A percentile compares a stretch with the other conserved stretches of the same genome.
Conservation (phyloP, 2,329 filamentous ascomycete species). For the Trichoderma gracile region DNA sequence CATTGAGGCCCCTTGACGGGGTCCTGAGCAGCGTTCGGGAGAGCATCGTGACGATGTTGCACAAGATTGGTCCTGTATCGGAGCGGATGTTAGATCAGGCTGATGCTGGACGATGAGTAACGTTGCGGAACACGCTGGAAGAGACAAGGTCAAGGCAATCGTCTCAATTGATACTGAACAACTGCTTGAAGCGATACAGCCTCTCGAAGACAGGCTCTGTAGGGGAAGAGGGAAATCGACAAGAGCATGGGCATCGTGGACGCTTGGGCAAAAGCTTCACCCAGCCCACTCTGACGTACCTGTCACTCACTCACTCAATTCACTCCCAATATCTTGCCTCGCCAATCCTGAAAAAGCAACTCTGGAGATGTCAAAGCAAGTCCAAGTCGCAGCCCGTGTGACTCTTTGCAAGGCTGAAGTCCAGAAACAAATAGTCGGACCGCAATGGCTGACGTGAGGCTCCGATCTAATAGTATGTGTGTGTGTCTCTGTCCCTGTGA, state of each 20-base stretch:
- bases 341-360: background rate
- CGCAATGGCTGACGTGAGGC: conserved; percentile 24
- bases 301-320: conserved; percentile 1
- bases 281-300: conserved; percentile 3
- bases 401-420: background rate
- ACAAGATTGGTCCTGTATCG: conserved; percentile 14
- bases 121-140: background rate
- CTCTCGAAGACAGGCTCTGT: background rate
- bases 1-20: conserved; percentile 23
- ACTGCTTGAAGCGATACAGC: background rate
- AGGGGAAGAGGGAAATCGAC: background rate
- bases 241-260: background rate
- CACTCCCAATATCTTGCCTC: background rate
- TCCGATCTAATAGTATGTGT: conserved; percentile 30
- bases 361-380: background rate
- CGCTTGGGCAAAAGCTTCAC: background rate
- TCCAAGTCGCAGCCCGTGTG: background rate
- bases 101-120: background rate
- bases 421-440: background rate
- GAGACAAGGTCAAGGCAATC: background rate
- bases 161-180: background rate
- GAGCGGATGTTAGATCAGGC: background rate
- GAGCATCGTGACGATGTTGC: conserved; percentile 28
- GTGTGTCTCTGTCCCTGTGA: conserved; percentile 37
- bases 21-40: conserved; percentile 28